A percentile compares a stretch with the other conserved stretches of the same genome.
phyloP scores from a whole-genome alignment of 2,329 filamentous ascomycete species.

The Botrytis fabae region DNA sequence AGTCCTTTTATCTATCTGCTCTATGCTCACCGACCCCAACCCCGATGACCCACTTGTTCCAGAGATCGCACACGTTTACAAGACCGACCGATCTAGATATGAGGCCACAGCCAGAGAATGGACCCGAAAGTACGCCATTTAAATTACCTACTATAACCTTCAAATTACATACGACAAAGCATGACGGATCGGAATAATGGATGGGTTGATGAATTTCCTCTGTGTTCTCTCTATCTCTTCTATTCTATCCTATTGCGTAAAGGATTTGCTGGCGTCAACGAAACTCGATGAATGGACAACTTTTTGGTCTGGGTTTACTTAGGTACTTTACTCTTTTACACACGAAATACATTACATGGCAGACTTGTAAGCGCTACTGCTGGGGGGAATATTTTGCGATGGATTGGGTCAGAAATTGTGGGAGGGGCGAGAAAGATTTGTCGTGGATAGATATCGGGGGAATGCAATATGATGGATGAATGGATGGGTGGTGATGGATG shows the following conservation, averaged over 20 bases:
- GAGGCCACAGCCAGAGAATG: conserved; percentile 96
- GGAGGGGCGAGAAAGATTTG: conserved; percentile 7
- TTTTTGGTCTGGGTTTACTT: conserved; percentile 28
- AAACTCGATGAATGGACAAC: conserved; percentile 27
- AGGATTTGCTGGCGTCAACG: conserved; percentile 37
- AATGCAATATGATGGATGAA: conserved; percentile 19
- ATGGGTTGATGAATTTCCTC: conserved; percentile 29
- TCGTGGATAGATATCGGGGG: conserved; percentile 22
- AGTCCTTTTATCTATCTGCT: conserved; percentile 99
- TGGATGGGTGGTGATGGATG: conserved; percentile 20
- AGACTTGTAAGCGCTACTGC: background rate
- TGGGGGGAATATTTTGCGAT: conserved; percentile 16
- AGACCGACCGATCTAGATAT: conserved; percentile 94
- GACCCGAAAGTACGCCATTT: conserved; percentile 99
- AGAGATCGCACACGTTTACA: conserved; percentile 99
- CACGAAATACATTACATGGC: conserved; percentile 23
- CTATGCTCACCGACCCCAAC: conserved; percentile 99
- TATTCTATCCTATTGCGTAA: conserved; percentile 27
- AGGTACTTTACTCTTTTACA: conserved; percentile 24
- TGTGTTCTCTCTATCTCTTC: conserved; percentile 28
- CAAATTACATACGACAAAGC: conserved; percentile 21
- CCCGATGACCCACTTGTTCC: conserved; percentile 97
- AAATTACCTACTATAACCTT: conserved; percentile 36
- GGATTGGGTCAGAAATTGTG: conserved; percentile 1
- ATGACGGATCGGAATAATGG: conserved; percentile 19